Percentiles rank a stretch among this genome's conserved stretches.
These are phyloP conservation scores for Pontederia paniculata DNA, from an alignment of 176 grass and related monocot species.

Conservation along the genomic window DNA sequence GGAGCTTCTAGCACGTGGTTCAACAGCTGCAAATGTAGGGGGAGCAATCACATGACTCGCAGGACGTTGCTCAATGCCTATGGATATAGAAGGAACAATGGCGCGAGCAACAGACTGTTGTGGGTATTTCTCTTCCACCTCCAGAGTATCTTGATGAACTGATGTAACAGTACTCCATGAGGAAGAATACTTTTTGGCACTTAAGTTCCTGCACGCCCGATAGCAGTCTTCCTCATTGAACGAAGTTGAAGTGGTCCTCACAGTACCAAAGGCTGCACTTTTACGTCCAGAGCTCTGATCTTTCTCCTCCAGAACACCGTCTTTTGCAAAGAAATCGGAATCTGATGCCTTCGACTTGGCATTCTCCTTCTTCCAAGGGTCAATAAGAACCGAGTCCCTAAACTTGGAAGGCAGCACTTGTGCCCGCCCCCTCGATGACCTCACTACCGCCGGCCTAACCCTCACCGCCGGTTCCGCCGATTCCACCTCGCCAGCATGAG, in stretches of 20 bases:
- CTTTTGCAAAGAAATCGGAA: neutral
- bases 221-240: slow-evolving; percentile 25
- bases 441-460: slow-evolving; percentile 11
- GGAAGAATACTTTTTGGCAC: slow-evolving; percentile 20
- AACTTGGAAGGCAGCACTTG: slow-evolving; percentile 46
- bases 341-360: neutral
- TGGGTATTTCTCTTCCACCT: slow-evolving; percentile 2
- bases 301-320: slow-evolving; percentile 24
- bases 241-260: neutral
- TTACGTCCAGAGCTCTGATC: slow-evolving; percentile 10
- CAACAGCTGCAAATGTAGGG: too few relatives aligned
- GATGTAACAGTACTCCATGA: slow-evolving; percentile 42
- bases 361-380: slow-evolving; percentile 11
- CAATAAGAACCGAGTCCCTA: slow-evolving; percentile 25
- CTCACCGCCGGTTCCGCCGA: slow-evolving; percentile 7
- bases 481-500: neutral
- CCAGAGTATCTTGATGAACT: slow-evolving; percentile 19
- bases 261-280: slow-evolving; percentile 22
- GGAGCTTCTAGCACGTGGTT: too few relatives aligned
- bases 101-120: neutral
- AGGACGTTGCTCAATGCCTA: slow-evolving; percentile 21
- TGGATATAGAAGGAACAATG: neutral
- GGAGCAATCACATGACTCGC: too few relatives aligned
- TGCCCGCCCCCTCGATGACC: slow-evolving; percentile 37
- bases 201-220: slow-evolving; percentile 31